Evolutionary conservation across 129 eudicot species (phyloP), one percentile per base, ranked within the genome.

Genomic region (Tanacetum coccineum): DNA sequence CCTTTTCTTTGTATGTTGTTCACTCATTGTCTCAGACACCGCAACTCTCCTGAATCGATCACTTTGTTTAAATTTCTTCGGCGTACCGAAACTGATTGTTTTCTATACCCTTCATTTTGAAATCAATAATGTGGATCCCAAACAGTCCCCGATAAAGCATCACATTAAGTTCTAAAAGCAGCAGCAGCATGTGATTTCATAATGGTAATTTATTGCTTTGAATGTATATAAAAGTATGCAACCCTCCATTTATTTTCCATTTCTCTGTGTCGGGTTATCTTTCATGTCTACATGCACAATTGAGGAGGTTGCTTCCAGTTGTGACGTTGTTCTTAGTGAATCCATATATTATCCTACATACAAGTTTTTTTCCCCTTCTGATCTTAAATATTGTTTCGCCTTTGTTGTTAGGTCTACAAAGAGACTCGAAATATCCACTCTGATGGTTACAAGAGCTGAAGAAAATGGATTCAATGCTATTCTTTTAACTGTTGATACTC

Each of bases 221-320:
- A n/a, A n/a, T n/a, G n/a, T n/a, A n/a, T n/a, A n/a, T n/a, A n/a
- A n/a, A n/a, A n/a, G n/a, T n/a, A n/a, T n/a, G n/a, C n/a, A 18
- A 7, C 17, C 13, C 49, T 51, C 19, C 62, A 20, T 9, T 36
- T 64, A 0, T 10, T 45, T 42, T 11, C 44, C 12, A 26, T 51
- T 12, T 70, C 39, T 36, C 14, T 46, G 62, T 66, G 80, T 65
- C 71, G 88, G 75, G 17, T 52, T 91, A 55, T 87, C 96, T 53
- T 91, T 76, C 76, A 67, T 18, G 73, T 81, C 97, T 55, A 85
- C 81, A 52, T 91, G 90, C 85, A 83, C 85, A 21, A 46, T 91
- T 36, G 97, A 91, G 78, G 96, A 91, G 73, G 96, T 91, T 75
- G 88, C 97, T 82, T 81, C 94, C 46, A 87, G 90, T 81, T 85